Evolutionary conservation across 257 asterid species (phyloP), one percentile per base, ranked within the genome.

Genomic region (Marsdenia floribunda): DNA sequence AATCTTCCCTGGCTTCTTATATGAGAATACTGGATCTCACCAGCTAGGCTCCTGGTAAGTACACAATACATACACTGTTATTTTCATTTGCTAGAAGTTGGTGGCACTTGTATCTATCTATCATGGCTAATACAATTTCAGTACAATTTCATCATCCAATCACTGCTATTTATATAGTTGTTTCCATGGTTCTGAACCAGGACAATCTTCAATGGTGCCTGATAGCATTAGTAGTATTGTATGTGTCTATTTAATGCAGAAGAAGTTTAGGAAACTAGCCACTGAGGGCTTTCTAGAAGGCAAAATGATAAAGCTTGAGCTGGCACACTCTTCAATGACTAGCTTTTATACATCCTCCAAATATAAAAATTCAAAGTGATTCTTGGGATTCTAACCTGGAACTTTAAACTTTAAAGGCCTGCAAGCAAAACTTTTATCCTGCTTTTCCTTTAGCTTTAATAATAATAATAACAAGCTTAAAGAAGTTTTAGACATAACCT

Each of bases 1-100:
- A 2, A 91, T 93, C 53, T 84, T 91, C 68, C 97, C 97, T 0
- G 97, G 97, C 57, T 93, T 93, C 81, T 86, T 91, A 75, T 91
- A 84, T 11, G 97, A 93, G 71, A 91, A 93, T 81, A 90, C 97
- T 3, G 98, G 99, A 12, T 19, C 68, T 5, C 99, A 92, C 85
- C 77, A 81, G 21, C 80, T 93, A 12, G 96, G 96, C n/a, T 85
- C 93, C 60, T 93, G 98, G 98, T 91, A 85, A 81, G 80, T 78
- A n/a, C 53, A 49, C 50, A 21, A 44, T 44, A 8, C 49, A 44
- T 18, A 13, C 37, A 29, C 37, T n/a, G 10, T 46, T 46, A 12
- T 71, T 37, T 24, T 37, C 26, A 16, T 26, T 38, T 69, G 54
- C 13, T 11, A 69, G 26, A 3, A 26, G 33, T 29, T 29, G 33